A percentile compares a stretch with the other conserved stretches of the same genome.
Evolutionary conservation across 192 early-diverging fungal species (phyloP).

Genomic region (Diversispora epigaea): DNA sequence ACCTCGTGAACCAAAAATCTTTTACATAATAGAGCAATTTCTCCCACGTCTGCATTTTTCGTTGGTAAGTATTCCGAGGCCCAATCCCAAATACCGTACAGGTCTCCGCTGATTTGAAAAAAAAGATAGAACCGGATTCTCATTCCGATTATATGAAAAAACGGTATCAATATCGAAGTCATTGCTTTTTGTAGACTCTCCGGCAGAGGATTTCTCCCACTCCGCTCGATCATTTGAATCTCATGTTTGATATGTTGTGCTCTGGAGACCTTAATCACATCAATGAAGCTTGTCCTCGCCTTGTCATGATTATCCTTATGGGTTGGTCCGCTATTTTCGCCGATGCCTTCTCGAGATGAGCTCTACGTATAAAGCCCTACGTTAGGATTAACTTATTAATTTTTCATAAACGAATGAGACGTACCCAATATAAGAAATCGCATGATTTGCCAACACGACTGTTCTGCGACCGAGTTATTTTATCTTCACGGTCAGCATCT

Average conservation of each 20-base stretch:
- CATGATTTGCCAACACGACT: constrained; percentile 19
- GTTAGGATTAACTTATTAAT: not conserved
- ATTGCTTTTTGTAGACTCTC: not conserved
- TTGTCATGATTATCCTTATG: constrained; percentile 33
- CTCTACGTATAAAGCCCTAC: constrained; percentile 8
- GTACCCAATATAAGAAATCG: constrained; percentile 28
- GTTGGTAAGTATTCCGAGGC: constrained; percentile 21
- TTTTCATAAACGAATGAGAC: constrained; percentile 12
- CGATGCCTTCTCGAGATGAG: constrained; percentile 26
- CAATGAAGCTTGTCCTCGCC: constrained; percentile 7
- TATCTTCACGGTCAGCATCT: constrained; percentile 30
- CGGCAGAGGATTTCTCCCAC: constrained; percentile 16
- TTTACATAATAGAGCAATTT: constrained; percentile 14
- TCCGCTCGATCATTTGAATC: constrained; percentile 9
- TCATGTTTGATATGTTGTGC: constrained; percentile 7
- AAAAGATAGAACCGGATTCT: constrained; percentile 30
- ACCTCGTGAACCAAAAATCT: constrained; percentile 18
- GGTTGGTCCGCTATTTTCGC: constrained; percentile 27
- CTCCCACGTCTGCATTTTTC: constrained; percentile 17
- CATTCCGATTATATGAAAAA: constrained; percentile 30
- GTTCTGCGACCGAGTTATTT: not conserved
- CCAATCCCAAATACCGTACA: constrained; percentile 33
- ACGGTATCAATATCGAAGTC: constrained; percentile 25
- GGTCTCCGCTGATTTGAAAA: constrained; percentile 23
- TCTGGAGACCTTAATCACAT: constrained; percentile 14